Base-by-base conservation (phyloP, 2,329 filamentous ascomycete species). In the Epichloe sibirici region DNA sequence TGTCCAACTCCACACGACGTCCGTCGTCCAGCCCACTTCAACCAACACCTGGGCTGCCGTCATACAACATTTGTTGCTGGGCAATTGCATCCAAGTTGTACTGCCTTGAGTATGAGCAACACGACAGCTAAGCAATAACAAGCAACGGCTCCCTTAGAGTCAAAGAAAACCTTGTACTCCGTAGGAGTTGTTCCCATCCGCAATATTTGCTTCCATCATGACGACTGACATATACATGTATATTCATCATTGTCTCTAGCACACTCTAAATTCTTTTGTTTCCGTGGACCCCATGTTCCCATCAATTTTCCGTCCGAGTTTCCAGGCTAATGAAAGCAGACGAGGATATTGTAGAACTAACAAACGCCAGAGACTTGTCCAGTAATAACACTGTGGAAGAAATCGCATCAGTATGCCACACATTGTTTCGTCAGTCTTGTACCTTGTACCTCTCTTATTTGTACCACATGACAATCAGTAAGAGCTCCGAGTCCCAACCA, bases 341-440 rank as follows among this genome's bases (percentile, higher is more conserved):
- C 35, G 2, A 40, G 38, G 7, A 49, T 31, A 42, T 21, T 6
- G 15, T 21, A 31, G 15, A 42, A 43, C 4, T 11, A 34, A 34
- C 3, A 21, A 49, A 42, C 37, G 25, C 21, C 15, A 42, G 15
- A 38, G 23, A 38, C 13, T 42, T 42, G 23, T 31, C 37, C 23
- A 9, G 35, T 21, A 34, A n/a, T 7, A 28, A 21, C 21, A 45
- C 34, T 45, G 31, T 12, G 9, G 34, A 37, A 49, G 34, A 46
- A 42, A 31, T 46, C 34, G 15, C 46, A 45, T 7, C 25, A 45
- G 37, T 15, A 46, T 31, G n/a, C 25, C 25, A 25, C 40, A 40
- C 46, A 46, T 35, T 46, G 23, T 53, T 28, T 46, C 39, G 23
- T 39, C 48, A 48, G 25, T 25, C 34, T 49, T 31, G 25, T 53